phyloP scores from a whole-genome alignment of 257 asterid species.

The Jacaranda mimosifolia region DNA sequence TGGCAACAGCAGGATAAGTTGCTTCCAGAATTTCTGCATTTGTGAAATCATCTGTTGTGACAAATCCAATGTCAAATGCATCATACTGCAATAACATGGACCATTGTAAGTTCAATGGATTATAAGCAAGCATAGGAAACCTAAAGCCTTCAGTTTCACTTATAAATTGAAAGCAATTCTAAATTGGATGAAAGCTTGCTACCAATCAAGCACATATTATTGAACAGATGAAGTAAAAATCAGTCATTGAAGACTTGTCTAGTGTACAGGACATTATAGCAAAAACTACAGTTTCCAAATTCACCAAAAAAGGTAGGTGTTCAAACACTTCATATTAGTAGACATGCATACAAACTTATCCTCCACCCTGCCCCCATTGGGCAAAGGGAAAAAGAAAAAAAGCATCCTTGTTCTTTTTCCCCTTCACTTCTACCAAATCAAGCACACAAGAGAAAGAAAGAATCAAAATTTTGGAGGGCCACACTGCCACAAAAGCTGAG shows the following conservation, averaged over 20 bases:
- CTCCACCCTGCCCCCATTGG: too few relatives aligned
- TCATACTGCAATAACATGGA: slow-evolving; percentile 54
- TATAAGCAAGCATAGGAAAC: background rate
- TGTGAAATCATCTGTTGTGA: slow-evolving; percentile 71
- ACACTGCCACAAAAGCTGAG: background rate
- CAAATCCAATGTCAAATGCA: slow-evolving; percentile 68
- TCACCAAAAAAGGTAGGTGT: background rate
- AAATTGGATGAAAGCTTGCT: background rate
- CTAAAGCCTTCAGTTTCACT: slow-evolving; percentile 2
- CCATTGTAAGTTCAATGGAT: background rate
- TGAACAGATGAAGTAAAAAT: background rate
- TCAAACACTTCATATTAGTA: background rate
- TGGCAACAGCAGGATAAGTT: slow-evolving; percentile 70
- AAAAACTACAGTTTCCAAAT: background rate
- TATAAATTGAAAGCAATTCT: slow-evolving; percentile 7
- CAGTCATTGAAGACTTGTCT: background rate
- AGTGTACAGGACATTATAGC: background rate
- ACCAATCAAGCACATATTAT: background rate
- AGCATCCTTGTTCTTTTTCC: background rate
- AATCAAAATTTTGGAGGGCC: too few relatives aligned
- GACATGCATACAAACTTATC: too few relatives aligned
- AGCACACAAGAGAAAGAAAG: background rate
- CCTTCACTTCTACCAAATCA: slow-evolving; percentile 2
- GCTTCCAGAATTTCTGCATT: slow-evolving; percentile 73
- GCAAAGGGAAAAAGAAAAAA: too few relatives aligned